phyloP scores from a whole-genome alignment of 129 eudicot genomes.

The Mikania micrantha region DNA sequence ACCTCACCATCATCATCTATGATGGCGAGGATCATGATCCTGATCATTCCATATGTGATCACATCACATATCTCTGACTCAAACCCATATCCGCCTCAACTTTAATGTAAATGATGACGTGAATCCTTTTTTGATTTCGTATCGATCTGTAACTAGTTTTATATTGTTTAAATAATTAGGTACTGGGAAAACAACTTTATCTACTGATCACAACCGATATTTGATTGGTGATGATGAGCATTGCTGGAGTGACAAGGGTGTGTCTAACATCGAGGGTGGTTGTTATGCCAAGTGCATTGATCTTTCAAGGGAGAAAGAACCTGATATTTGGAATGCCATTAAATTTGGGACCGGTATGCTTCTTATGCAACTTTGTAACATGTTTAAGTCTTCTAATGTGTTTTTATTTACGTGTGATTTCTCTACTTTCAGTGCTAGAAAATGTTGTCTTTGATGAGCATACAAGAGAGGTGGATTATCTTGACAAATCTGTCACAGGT shows the following conservation, averaged over 20 bases:
- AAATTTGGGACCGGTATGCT: slow-evolving; percentile 90
- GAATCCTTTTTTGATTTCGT: not conserved
- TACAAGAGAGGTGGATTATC: slow-evolving; percentile 69
- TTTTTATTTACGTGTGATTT: not conserved
- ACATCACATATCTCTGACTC: slow-evolving; percentile 24
- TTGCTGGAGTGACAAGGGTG: slow-evolving; percentile 92
- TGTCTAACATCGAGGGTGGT: slow-evolving; percentile 96
- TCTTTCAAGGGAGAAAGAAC: slow-evolving; percentile 87
- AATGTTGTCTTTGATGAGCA: slow-evolving; percentile 93
- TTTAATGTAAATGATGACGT: not conserved
- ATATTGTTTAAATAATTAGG: slow-evolving; percentile 31
- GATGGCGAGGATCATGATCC: slow-evolving; percentile 27
- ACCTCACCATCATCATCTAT: slow-evolving; percentile 16
- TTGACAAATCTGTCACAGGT: slow-evolving; percentile 93
- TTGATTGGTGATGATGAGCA: slow-evolving; percentile 95
- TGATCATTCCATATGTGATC: slow-evolving; percentile 27
- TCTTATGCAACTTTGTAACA: not conserved
- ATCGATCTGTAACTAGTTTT: not conserved
- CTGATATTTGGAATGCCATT: slow-evolving; percentile 97
- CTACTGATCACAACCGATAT: slow-evolving; percentile 92
- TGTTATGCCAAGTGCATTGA: slow-evolving; percentile 98
- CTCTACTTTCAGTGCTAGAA: slow-evolving; percentile 53
- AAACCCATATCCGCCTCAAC: slow-evolving; percentile 18
- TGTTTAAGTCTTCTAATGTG: not conserved
- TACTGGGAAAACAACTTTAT: slow-evolving; percentile 92